Conservation (phyloP, 2,329 filamentous ascomycete genomes). For the Pyrenophora graminea region DNA sequence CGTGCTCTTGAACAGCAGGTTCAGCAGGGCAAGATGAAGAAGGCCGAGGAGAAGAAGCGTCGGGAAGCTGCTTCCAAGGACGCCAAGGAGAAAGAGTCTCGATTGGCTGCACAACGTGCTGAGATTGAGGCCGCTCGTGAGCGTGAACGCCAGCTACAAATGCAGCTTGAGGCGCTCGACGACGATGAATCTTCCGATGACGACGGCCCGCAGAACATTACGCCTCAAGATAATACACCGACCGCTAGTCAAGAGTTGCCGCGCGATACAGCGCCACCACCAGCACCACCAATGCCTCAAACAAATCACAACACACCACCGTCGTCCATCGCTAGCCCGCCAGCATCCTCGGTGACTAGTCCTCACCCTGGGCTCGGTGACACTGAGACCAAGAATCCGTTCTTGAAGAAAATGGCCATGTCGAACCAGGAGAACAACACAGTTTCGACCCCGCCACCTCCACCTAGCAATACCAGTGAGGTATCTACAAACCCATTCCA, state of each 20-base stretch:
- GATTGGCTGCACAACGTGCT: constrained; percentile 80
- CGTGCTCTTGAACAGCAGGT: constrained; percentile 93
- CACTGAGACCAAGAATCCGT: constrained; percentile 89
- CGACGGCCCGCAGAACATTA: constrained; percentile 73
- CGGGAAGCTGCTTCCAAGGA: constrained; percentile 88
- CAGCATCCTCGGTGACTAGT: constrained; percentile 56
- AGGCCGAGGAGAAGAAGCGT: constrained; percentile 91
- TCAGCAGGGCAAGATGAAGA: constrained; percentile 88
- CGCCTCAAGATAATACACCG: constrained; percentile 63
- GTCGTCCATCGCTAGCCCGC: constrained; percentile 50
- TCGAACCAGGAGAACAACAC: constrained; percentile 59
- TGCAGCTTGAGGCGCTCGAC: constrained; percentile 79
- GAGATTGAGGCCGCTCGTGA: constrained; percentile 92
- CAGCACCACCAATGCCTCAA: constrained; percentile 50
- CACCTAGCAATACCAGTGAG: constrained; percentile 49
- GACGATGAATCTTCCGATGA: constrained; percentile 72
- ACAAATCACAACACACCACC: constrained; percentile 51
- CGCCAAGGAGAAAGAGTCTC: constrained; percentile 84
- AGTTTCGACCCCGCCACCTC: constrained; percentile 46
- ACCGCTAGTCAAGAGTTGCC: constrained; percentile 61
- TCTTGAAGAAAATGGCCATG: constrained; percentile 86
- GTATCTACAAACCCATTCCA: constrained; percentile 91
- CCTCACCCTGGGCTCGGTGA: constrained; percentile 60
- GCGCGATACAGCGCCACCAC: constrained; percentile 51
- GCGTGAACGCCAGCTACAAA: constrained; percentile 85